Conservation (phyloP, 305 asterid species). For the Fraxinus dipetala region DNA sequence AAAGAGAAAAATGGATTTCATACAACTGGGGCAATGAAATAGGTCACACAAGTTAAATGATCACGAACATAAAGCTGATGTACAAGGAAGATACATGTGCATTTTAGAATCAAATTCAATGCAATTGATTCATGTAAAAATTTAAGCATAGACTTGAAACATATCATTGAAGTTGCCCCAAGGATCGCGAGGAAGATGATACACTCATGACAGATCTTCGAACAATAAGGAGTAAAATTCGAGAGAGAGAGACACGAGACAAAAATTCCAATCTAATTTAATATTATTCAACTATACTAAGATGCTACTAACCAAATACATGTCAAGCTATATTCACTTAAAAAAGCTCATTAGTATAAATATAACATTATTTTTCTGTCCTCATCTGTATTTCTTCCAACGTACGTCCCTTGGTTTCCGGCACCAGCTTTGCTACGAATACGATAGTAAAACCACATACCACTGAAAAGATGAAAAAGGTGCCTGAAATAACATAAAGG, state of each 20-base stretch:
- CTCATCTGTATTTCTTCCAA: constrained; percentile 64
- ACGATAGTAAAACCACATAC: constrained; percentile 44
- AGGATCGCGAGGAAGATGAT: background rate
- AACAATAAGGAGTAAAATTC: background rate
- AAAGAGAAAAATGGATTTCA: background rate
- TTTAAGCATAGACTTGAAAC: background rate
- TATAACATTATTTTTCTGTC: constrained; percentile 16
- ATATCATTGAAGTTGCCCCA: background rate
- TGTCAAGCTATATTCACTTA: background rate
- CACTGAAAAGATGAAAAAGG: constrained; percentile 54
- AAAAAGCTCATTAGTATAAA: background rate
- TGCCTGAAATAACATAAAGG: constrained; percentile 39
- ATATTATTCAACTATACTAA: background rate
- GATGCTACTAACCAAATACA: background rate
- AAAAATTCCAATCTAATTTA: background rate
- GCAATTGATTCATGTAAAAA: background rate
- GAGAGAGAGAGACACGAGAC: background rate
- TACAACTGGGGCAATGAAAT: background rate
- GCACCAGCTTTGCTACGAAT: constrained; percentile 51
- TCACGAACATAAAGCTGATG: background rate
- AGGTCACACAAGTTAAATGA: background rate
- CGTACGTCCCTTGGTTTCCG: constrained; percentile 73
- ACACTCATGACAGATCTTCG: background rate
- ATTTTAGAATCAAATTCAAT: background rate
- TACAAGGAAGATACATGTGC: background rate